Evolutionary conservation across 1,139 yeast species (phyloP).

Genomic region (Kodamaea fungicola): DNA sequence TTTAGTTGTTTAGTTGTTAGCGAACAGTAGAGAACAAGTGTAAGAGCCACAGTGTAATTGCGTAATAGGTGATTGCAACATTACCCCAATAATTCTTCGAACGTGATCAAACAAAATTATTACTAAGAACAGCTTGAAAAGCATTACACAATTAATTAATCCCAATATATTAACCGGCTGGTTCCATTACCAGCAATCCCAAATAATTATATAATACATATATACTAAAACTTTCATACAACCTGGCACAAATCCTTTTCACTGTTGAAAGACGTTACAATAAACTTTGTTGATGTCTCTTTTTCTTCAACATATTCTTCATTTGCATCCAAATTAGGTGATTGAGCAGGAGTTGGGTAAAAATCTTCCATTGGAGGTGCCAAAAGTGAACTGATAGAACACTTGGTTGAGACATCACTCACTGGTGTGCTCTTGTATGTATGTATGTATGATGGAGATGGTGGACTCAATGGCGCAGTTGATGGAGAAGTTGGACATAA

Average conservation of each 20-base stretch:
- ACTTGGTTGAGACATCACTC: slow-evolving; percentile 10
- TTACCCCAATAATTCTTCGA: too few relatives aligned
- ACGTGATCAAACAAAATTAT: too few relatives aligned
- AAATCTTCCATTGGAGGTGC: slow-evolving; percentile 11
- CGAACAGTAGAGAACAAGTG: too few relatives aligned
- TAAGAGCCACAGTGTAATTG: too few relatives aligned
- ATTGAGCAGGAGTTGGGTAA: slow-evolving; percentile 17
- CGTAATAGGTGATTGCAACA: too few relatives aligned
- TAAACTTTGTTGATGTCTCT: slow-evolving; percentile 16
- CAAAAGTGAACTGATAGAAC: slow-evolving; percentile 15
- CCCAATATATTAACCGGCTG: too few relatives aligned
- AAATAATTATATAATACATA: slow-evolving; percentile 2
- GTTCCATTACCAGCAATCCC: neutral
- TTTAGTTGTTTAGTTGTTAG: too few relatives aligned
- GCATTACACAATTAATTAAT: too few relatives aligned
- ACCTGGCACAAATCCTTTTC: slow-evolving; percentile 27
- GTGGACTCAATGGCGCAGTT: slow-evolving; percentile 3
- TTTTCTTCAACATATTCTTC: slow-evolving; percentile 1
- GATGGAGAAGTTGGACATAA: slow-evolving; percentile 7
- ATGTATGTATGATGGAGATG: slow-evolving; percentile 2
- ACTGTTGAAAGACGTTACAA: slow-evolving; percentile 25
- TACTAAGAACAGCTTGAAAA: too few relatives aligned
- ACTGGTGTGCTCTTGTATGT: slow-evolving; percentile 7
- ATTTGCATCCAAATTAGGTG: slow-evolving; percentile 13
- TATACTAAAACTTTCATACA: neutral